Conservation (phyloP, 2,329 filamentous ascomycete genomes). For the Achaetomium macrosporum region DNA sequence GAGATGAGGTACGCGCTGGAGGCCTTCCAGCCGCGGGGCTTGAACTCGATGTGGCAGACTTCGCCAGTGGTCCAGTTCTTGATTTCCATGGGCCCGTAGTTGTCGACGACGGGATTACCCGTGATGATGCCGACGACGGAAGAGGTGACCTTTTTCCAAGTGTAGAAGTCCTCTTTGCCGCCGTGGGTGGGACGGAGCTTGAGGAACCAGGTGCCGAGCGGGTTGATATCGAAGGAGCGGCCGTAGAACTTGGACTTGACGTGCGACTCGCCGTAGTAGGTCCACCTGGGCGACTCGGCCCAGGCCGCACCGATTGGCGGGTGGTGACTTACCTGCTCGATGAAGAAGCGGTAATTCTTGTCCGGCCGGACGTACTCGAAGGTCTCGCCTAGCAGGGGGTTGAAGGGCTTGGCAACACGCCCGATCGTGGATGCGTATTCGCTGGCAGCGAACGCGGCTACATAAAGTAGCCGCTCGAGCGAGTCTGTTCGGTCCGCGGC, state of each 20-base stretch:
- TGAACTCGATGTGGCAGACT: slow-evolving; percentile 85
- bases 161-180: slow-evolving; percentile 81
- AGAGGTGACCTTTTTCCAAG: slow-evolving; percentile 98
- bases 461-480: slow-evolving; percentile 86
- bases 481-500: slow-evolving; percentile 82
- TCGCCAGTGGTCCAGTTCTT: slow-evolving; percentile 97
- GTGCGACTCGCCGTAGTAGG: slow-evolving; percentile 93
- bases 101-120: slow-evolving; percentile 92
- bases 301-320: slow-evolving; percentile 89
- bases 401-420: slow-evolving; percentile 96
- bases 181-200: slow-evolving; percentile 70
- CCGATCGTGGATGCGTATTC: slow-evolving; percentile 97
- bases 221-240: slow-evolving; percentile 95
- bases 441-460: slow-evolving; percentile 90
- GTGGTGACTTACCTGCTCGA: slow-evolving; percentile 97
- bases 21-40: slow-evolving; percentile 91
- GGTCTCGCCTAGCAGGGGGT: slow-evolving; percentile 90
- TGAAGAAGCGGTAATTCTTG: slow-evolving; percentile 97
- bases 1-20: slow-evolving; percentile 83
- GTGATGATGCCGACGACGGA: slow-evolving; percentile 99
- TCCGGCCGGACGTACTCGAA: slow-evolving; percentile 95
- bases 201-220: slow-evolving; percentile 94
- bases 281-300: slow-evolving; percentile 90
- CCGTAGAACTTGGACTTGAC: slow-evolving; percentile 97
- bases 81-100: slow-evolving; percentile 94